These are phyloP conservation scores for Phlyctochytrium arcticum DNA, from an alignment of 192 early-diverging fungal species.

Conservation along the genomic window DNA sequence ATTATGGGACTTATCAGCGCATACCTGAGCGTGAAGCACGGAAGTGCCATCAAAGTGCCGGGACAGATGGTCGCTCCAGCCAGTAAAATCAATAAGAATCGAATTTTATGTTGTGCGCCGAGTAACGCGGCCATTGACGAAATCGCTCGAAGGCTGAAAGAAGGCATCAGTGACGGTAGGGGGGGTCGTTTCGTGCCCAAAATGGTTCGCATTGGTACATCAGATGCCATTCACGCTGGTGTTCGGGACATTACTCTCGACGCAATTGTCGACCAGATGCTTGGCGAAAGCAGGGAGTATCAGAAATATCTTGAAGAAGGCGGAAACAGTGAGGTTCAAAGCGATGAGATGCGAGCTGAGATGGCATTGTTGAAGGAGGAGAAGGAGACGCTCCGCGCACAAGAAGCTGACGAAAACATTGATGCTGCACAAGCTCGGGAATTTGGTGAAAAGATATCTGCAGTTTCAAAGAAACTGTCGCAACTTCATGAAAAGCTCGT, in stretches of 20 bases:
- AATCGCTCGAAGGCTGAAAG: conserved; percentile 80
- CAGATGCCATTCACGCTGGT: conserved; percentile 66
- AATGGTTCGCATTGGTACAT: conserved; percentile 79
- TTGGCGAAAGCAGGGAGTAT: conserved; percentile 1
- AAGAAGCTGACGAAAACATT: conserved; percentile 13
- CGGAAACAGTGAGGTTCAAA: conserved; percentile 35
- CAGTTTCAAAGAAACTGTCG: conserved; percentile 19
- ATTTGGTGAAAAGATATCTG: conserved; percentile 5
- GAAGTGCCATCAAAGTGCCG: conserved; percentile 16
- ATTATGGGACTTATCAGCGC: conserved; percentile 80
- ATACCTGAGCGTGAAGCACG: conserved; percentile 39
- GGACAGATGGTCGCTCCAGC: conserved; percentile 6
- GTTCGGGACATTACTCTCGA: conserved; percentile 52
- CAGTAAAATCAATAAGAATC: conserved; percentile 46
- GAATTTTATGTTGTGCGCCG: conserved; percentile 87
- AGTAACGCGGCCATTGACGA: conserved; percentile 96
- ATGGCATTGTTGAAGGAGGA: conserved; percentile 34
- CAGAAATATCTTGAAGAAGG: conserved; percentile 30
- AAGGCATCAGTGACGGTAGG: conserved; percentile 59
- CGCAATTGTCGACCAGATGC: background rate
- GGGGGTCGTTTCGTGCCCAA: conserved; percentile 61
- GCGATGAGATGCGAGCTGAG: conserved; percentile 11
- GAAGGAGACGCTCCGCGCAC: conserved; percentile 25
- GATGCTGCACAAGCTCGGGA: conserved; percentile 12
- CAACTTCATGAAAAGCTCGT: conserved; percentile 34